Percentiles rank a stretch among this genome's conserved stretches.
Evolutionary conservation across 2,329 filamentous ascomycete genomes (phyloP).

Genomic region (Chrysoporthe austroafricana): DNA sequence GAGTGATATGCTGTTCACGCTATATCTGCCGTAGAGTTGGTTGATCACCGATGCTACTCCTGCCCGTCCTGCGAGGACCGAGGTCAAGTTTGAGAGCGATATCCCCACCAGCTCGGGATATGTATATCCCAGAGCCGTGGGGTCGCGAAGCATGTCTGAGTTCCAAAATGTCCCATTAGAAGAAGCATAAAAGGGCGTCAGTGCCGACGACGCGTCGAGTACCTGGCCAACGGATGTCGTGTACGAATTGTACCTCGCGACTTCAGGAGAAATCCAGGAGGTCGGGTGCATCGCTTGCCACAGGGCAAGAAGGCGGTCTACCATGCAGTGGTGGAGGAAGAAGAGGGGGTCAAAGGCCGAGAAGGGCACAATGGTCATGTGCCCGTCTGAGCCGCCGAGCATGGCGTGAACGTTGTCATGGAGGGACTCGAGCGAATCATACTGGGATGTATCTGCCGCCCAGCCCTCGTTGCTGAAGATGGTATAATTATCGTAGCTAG

Average conservation of each 20-base stretch:
- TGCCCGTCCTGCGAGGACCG: constrained; percentile 40
- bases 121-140: constrained; percentile 70
- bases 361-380: constrained; percentile 72
- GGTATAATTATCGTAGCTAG: constrained; percentile 69
- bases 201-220: constrained; percentile 58
- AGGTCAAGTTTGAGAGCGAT: constrained; percentile 40
- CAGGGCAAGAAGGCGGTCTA: constrained; percentile 75
- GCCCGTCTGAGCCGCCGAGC: constrained; percentile 62
- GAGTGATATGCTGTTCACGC: constrained; percentile 40
- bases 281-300: constrained; percentile 77
- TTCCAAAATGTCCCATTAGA: constrained; percentile 67
- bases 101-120: constrained; percentile 66
- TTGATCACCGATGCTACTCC: constrained; percentile 61
- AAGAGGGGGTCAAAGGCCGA: constrained; percentile 82
- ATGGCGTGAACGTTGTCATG: constrained; percentile 67
- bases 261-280: constrained; percentile 64
- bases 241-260: constrained; percentile 62
- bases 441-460: constrained; percentile 51
- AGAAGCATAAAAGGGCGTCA: constrained; percentile 70
- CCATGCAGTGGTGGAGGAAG: constrained; percentile 75
- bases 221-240: constrained; percentile 58
- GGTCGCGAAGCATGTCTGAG: constrained; percentile 63
- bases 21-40: constrained; percentile 59
- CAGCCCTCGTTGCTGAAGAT: constrained; percentile 72
- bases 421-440: constrained; percentile 68